Evolutionary conservation across 768 basidiomycete genomes (phyloP), one percentile per base, ranked within the genome.

Genomic region (Crucibulum laeve): DNA sequence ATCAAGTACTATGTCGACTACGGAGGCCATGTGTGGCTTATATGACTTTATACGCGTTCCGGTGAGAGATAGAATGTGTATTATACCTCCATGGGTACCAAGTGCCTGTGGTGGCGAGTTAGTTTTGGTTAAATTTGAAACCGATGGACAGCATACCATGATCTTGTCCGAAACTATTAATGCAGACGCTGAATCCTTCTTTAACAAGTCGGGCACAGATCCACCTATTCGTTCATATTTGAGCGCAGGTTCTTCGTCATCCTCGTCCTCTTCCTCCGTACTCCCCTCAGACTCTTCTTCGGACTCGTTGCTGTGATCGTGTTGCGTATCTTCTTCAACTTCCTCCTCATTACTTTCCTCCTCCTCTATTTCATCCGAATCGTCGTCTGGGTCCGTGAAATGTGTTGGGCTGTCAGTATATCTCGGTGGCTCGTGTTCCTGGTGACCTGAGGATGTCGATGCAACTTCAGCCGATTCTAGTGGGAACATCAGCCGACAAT

Each of bases 31-130:
- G 57, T 99, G 96, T 1, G 88, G 90, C 56, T 91, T 85, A 63
- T 84, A 96, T 1, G 90, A 89, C 62, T 91, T 94, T 63, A 93
- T 74, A 34, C 87, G 80, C 43, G 81, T 77, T 3, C 94, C 95
- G 21, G 78, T 65, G 30, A 88, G 71, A 56, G 84, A 84, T 11
- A 96, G 70, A 15, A 96, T 74, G 58, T 96, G 89, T 3, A 97
- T 80, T 49, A 93, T 83, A n/a, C 95, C 95, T 39, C 77, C 79
- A 60, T 97, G 94, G 1, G 95, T 96, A 17, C 94, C 95, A 26
- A 98, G 63, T 19, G 85, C 90, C 93, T 98, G 53, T 21, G n/a
- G n/a, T n/a, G 10, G 8, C 5, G 35, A 35, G 17, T 40, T 55
- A 37, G 54, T 45, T 38, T 17, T n/a, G 28, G 39, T 44, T 25